Evolutionary conservation across 306 rosid genomes (phyloP).

Genomic region (Crotalaria pallida): DNA sequence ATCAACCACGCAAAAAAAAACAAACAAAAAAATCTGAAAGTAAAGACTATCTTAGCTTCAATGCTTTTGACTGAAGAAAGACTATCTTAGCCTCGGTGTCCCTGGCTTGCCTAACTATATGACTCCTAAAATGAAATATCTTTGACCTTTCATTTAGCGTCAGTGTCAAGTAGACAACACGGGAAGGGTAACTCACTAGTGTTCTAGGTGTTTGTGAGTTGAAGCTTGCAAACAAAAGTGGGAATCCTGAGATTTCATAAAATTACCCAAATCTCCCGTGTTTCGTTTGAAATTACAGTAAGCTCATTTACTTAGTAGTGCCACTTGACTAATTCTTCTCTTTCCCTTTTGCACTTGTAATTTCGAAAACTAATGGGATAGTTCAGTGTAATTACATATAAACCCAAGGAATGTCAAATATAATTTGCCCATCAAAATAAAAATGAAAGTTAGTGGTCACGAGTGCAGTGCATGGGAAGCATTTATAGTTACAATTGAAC

Average conservation of each 20-base stretch:
- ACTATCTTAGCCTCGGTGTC: neutral
- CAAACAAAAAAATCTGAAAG: neutral
- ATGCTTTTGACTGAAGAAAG: conserved; percentile 1
- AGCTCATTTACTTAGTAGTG: neutral
- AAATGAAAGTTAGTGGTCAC: neutral
- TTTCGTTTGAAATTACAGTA: neutral
- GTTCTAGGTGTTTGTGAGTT: conserved; percentile 2
- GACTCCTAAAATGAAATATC: neutral
- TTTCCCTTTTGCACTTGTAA: neutral
- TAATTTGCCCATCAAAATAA: neutral
- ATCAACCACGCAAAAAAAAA: neutral
- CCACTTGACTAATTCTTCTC: neutral
- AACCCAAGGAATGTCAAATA: neutral
- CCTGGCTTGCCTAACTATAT: neutral
- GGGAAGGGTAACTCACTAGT: neutral
- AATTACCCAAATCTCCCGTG: neutral
- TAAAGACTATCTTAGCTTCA: neutral
- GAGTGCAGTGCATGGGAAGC: conserved; percentile 3
- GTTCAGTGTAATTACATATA: neutral
- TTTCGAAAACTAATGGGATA: neutral
- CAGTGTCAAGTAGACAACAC: neutral
- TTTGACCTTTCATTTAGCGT: neutral
- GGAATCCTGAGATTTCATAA: neutral
- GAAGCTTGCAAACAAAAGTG: neutral
- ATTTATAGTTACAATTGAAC: neutral